Percentiles rank a stretch among this genome's conserved stretches.
Evolutionary conservation across 805 yeast species (phyloP).

Genomic region (Sporopachydermia quercuum): DNA sequence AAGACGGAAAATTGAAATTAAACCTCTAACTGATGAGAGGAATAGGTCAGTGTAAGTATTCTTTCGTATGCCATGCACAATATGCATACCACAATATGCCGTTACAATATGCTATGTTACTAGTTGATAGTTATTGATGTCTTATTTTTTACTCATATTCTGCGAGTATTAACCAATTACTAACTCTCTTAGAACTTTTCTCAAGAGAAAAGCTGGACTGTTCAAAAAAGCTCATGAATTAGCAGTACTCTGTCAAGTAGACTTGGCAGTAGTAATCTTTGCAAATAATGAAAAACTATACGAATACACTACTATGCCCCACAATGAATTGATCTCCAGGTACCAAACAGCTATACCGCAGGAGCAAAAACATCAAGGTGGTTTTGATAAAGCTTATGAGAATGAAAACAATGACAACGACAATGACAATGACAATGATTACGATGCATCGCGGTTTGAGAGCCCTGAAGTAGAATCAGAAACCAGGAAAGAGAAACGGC

Average conservation of each 20-base stretch:
- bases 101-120: no score
- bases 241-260: slow-evolving; percentile 28
- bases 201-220: slow-evolving; percentile 86
- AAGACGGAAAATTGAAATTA: slow-evolving; percentile 87
- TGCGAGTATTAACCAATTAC: slow-evolving; percentile 5
- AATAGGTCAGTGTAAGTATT: slow-evolving; percentile 43
- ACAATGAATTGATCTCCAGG: slow-evolving; percentile 31
- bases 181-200: slow-evolving; percentile 43
- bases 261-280: slow-evolving; percentile 76
- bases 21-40: slow-evolving; percentile 82
- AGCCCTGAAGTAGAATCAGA: neutral
- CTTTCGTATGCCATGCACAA: no score
- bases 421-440: slow-evolving; percentile 11
- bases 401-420: slow-evolving; percentile 10
- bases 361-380: slow-evolving; percentile 3
- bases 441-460: slow-evolving; percentile 4
- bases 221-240: slow-evolving; percentile 46
- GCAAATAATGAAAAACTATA: slow-evolving; percentile 68
- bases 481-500: no score
- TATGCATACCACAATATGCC: no score
- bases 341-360: slow-evolving; percentile 18
- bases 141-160: neutral
- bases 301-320: slow-evolving; percentile 66
- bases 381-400: slow-evolving; percentile 3
- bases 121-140: no score